Evolutionary conservation across 2,329 filamentous ascomycete species (phyloP).

Genomic region (Fusarium sp.): DNA sequence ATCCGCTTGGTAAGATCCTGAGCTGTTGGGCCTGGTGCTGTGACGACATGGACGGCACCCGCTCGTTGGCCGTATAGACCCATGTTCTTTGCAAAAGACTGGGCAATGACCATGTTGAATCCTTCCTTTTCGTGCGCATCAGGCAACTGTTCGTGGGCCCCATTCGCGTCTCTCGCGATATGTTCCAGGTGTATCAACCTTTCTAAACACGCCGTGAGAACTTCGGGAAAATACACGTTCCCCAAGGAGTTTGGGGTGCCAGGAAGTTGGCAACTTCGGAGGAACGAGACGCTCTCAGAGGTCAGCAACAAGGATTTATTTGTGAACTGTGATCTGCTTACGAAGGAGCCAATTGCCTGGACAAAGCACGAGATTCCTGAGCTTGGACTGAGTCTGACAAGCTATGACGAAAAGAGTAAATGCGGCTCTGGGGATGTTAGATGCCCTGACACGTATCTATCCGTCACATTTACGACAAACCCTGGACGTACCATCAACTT

Average conservation of each 20-base stretch:
- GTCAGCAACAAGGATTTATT: neutral
- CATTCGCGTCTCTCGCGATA: neutral
- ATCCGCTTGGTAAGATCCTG: too few relatives aligned
- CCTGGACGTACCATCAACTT: slow-evolving; percentile 1
- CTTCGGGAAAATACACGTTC: neutral
- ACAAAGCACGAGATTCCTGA: neutral
- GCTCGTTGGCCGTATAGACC: too few relatives aligned
- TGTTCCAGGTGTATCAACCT: slow-evolving; percentile 9
- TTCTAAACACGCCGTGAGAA: neutral
- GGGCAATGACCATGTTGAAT: too few relatives aligned
- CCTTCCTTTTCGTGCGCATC: slow-evolving; percentile 13
- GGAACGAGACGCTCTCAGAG: neutral
- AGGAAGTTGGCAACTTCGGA: rapidly evolving
- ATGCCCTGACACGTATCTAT: slow-evolving; percentile 17
- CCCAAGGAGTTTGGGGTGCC: rapidly evolving
- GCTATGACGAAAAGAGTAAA: neutral
- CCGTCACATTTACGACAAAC: slow-evolving; percentile 5
- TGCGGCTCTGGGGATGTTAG: rapidly evolving
- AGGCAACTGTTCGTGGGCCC: slow-evolving; percentile 23
- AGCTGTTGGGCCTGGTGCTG: too few relatives aligned
- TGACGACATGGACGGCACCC: too few relatives aligned
- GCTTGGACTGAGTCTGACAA: neutral
- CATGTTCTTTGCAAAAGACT: too few relatives aligned
- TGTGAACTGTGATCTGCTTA: neutral
- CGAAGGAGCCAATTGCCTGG: neutral